Conservation (phyloP, 164 flowering plant genomes). For the Cinnamomum chago region DNA sequence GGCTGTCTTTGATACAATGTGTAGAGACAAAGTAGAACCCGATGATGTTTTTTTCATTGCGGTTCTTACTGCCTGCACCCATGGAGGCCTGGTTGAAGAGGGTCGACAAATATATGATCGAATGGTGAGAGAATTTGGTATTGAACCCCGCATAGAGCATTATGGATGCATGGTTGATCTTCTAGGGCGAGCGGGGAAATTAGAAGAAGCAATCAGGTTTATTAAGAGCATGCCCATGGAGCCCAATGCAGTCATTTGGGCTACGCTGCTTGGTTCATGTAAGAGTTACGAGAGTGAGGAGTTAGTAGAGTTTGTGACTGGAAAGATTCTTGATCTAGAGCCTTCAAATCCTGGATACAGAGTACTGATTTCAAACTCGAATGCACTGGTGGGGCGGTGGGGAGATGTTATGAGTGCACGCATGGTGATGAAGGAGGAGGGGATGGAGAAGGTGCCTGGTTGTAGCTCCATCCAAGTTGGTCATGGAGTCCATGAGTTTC, state of each 20-base stretch:
- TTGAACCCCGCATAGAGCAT: slow-evolving; percentile 46
- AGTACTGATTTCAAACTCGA: slow-evolving; percentile 38
- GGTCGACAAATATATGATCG: slow-evolving; percentile 33
- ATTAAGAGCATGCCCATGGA: slow-evolving; percentile 46
- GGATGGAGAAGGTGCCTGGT: slow-evolving; percentile 45
- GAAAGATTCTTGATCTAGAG: slow-evolving; percentile 36
- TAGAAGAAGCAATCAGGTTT: slow-evolving; percentile 43
- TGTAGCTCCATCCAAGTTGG: slow-evolving; percentile 54
- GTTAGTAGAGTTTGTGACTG: slow-evolving; percentile 23
- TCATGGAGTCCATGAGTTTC: slow-evolving; percentile 40
- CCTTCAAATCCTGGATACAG: slow-evolving; percentile 44
- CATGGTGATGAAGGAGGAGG: slow-evolving; percentile 32
- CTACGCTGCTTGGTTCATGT: slow-evolving; percentile 40
- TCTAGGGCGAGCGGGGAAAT: slow-evolving; percentile 46
- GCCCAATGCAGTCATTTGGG: slow-evolving; percentile 56
- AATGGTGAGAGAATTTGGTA: slow-evolving; percentile 31
- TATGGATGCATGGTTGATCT: slow-evolving; percentile 58
- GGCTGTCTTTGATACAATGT: slow-evolving; percentile 36
- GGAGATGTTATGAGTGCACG: slow-evolving; percentile 29
- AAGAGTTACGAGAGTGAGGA: slow-evolving; percentile 31
- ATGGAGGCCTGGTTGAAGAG: slow-evolving; percentile 51
- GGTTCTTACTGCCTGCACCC: slow-evolving; percentile 50
- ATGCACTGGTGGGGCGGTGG: slow-evolving; percentile 33
- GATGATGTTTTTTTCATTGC: slow-evolving; percentile 52
- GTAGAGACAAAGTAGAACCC: slow-evolving; percentile 30